Percentiles rank a stretch among this genome's conserved stretches.
Evolutionary conservation across 768 basidiomycete species (phyloP).

Genomic region (Crepidotus variabilis): DNA sequence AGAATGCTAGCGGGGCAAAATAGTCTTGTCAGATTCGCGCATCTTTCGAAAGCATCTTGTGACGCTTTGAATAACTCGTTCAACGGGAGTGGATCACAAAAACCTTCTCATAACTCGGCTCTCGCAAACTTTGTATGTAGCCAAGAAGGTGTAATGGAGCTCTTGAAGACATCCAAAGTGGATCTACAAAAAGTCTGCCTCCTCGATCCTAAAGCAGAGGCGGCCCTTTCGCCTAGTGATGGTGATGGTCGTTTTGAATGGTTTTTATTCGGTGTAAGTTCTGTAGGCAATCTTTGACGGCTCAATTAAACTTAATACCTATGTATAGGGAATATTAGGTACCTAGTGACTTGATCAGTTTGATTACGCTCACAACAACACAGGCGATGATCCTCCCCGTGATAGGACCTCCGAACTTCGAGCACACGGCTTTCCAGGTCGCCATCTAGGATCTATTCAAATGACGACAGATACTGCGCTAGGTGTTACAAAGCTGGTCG

Average conservation of each 20-base stretch:
- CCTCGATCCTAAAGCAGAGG: conserved; percentile 86
- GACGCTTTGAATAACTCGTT: conserved; percentile 43
- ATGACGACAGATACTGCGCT: conserved; percentile 99
- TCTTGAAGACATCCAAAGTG: conserved; percentile 43
- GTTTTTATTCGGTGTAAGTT: conserved; percentile 86
- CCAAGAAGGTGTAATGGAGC: conserved; percentile 48
- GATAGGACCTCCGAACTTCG: conserved; percentile 91
- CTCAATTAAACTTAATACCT: conserved; percentile 1
- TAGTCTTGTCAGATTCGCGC: conserved; percentile 76
- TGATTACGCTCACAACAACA: not conserved
- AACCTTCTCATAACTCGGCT: not conserved
- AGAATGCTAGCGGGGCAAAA: conserved; percentile 63
- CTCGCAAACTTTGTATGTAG: conserved; percentile 43
- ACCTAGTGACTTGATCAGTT: not conserved
- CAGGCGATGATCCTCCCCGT: conserved; percentile 93
- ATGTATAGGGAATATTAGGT: conserved; percentile 33
- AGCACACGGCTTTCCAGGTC: conserved; percentile 77
- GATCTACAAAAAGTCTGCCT: conserved; percentile 73
- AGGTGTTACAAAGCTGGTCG: conserved; percentile 83
- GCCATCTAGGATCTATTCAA: conserved; percentile 84
- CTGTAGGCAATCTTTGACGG: not conserved
- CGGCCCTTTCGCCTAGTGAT: conserved; percentile 70
- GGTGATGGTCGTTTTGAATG: conserved; percentile 72
- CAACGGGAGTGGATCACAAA: conserved; percentile 5
- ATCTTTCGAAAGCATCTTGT: conserved; percentile 72